These are phyloP conservation scores for Bruguiera parviflora DNA, from an alignment of 345 rosid genomes.

Conservation along the genomic window DNA sequence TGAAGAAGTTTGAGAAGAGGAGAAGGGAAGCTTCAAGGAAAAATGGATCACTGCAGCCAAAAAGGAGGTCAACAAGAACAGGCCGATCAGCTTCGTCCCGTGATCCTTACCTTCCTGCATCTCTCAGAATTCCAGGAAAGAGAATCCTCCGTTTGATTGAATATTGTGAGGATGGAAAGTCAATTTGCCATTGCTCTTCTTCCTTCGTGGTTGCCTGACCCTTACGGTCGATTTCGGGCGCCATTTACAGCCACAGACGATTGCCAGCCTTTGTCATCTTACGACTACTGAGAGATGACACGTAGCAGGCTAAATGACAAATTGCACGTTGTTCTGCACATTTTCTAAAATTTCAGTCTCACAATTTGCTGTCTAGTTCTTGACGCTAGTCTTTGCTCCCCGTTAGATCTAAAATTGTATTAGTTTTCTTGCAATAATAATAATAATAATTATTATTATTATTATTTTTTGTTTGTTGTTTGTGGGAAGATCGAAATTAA, in stretches of 20 bases:
- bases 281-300: too few relatives aligned
- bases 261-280: too few relatives aligned
- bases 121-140: constrained; percentile 22
- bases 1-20: constrained; percentile 15
- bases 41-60: background rate
- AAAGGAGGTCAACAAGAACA: background rate
- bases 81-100: background rate
- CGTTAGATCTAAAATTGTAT: too few relatives aligned
- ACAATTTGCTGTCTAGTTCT: too few relatives aligned
- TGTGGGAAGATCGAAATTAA: too few relatives aligned
- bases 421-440: too few relatives aligned
- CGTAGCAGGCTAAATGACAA: too few relatives aligned
- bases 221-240: constrained; percentile 27
- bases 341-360: too few relatives aligned
- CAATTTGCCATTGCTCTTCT: constrained; percentile 24
- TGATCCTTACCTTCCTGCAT: constrained; percentile 49
- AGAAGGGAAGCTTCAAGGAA: background rate
- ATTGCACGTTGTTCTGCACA: too few relatives aligned
- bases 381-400: too few relatives aligned
- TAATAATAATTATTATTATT: too few relatives aligned
- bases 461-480: too few relatives aligned
- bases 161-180: constrained; percentile 8
- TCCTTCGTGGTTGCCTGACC: constrained; percentile 23
- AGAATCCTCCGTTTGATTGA: constrained; percentile 6
- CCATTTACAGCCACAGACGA: constrained; percentile 1